Conservation (phyloP, 345 rosid genomes). For the Firmiana major region DNA sequence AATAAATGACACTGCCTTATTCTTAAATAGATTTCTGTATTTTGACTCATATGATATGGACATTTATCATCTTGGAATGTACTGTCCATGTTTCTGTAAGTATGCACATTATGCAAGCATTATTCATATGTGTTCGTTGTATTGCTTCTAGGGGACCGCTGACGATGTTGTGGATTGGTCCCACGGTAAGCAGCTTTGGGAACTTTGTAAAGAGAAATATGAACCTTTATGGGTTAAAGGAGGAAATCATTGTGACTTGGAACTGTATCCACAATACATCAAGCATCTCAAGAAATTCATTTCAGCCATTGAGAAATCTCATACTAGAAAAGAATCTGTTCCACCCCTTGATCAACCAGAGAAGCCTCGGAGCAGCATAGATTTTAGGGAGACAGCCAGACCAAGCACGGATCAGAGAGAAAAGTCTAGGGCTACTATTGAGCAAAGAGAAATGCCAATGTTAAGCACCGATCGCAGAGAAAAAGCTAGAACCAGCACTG, state of each 20-base stretch:
- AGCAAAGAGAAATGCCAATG: slow-evolving; percentile 60
- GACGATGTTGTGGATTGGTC: slow-evolving; percentile 93
- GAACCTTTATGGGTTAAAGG: slow-evolving; percentile 92
- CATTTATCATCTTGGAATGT: not conserved
- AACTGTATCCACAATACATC: slow-evolving; percentile 75
- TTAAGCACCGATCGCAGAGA: slow-evolving; percentile 45
- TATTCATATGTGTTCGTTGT: slow-evolving; percentile 5
- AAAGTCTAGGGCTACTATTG: slow-evolving; percentile 44
- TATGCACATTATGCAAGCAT: not conserved
- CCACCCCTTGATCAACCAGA: slow-evolving; percentile 37
- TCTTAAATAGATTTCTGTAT: too few species aligned
- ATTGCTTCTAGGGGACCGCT: slow-evolving; percentile 64
- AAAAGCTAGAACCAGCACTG: slow-evolving; percentile 53
- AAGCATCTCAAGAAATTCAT: slow-evolving; percentile 86
- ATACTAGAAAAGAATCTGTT: slow-evolving; percentile 30
- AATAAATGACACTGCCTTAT: too few species aligned
- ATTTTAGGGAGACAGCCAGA: slow-evolving; percentile 53
- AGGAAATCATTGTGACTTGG: slow-evolving; percentile 89
- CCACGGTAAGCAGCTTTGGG: slow-evolving; percentile 85
- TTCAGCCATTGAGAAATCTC: slow-evolving; percentile 61
- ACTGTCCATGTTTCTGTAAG: not conserved
- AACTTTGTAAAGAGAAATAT: slow-evolving; percentile 77
- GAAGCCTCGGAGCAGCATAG: slow-evolving; percentile 55
- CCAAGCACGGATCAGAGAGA: slow-evolving; percentile 48
- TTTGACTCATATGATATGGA: too few species aligned